Conservation (phyloP, 768 basidiomycete species). For the Fistulinella prunicolor region DNA sequence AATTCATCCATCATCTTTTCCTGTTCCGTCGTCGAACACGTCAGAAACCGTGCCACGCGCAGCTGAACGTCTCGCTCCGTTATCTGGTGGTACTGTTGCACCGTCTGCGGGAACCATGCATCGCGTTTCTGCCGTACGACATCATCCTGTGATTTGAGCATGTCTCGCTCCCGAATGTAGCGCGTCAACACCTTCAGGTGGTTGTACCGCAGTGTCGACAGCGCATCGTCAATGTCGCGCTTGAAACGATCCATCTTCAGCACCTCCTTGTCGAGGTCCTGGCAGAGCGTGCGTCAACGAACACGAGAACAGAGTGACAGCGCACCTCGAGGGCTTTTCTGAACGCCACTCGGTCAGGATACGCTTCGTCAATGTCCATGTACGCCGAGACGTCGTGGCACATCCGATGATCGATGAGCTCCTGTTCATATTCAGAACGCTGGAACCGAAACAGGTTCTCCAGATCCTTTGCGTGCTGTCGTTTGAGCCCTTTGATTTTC, state of each 20-base stretch:
- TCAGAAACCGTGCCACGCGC: constrained; percentile 50
- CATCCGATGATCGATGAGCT: constrained; percentile 29
- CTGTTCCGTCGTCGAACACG: constrained; percentile 24
- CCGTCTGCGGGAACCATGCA: constrained; percentile 32
- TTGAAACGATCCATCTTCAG: constrained; percentile 19
- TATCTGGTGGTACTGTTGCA: constrained; percentile 30
- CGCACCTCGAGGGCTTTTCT: constrained; percentile 22
- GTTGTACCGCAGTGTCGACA: constrained; percentile 31
- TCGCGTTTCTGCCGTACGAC: constrained; percentile 26
- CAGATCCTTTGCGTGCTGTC: constrained; percentile 30
- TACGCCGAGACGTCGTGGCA: constrained; percentile 26
- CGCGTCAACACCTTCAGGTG: constrained; percentile 25
- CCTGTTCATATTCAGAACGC: constrained; percentile 31
- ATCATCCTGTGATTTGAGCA: constrained; percentile 19
- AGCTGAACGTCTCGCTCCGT: constrained; percentile 42
- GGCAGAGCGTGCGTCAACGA: not conserved
- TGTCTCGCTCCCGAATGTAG: constrained; percentile 13
- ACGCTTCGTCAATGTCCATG: constrained; percentile 27
- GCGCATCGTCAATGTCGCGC: constrained; percentile 26
- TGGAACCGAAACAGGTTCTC: constrained; percentile 31
- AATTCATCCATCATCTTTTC: constrained; percentile 50
- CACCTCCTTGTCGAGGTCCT: constrained; percentile 21
- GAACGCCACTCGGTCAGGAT: constrained; percentile 27
- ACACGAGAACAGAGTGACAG: not conserved
- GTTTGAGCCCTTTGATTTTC: constrained; percentile 30